A percentile compares a stretch with the other conserved stretches of the same genome.
Conservation (phyloP, 768 basidiomycete genomes). For the Leucocoprinus sp. region DNA sequence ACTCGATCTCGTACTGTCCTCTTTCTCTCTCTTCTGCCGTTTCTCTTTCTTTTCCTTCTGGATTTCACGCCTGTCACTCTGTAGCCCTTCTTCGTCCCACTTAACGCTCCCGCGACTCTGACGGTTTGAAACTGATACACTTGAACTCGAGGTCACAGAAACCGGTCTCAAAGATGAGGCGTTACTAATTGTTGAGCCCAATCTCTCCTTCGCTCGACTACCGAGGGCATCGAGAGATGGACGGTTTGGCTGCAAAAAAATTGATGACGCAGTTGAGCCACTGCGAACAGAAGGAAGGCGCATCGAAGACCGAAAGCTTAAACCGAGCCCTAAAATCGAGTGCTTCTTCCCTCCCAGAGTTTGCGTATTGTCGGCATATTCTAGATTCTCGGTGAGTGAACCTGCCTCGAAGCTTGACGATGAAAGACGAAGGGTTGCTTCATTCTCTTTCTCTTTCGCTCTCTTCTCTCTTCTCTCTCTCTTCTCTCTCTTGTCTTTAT, state of each 20-base stretch:
- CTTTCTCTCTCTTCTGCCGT: slow-evolving; percentile 16
- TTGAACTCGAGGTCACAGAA: slow-evolving; percentile 26
- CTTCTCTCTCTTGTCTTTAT: slow-evolving; percentile 18
- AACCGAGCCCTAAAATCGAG: slow-evolving; percentile 41
- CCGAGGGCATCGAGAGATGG: slow-evolving; percentile 28
- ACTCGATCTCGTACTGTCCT: slow-evolving; percentile 35
- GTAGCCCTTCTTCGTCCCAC: slow-evolving; percentile 28
- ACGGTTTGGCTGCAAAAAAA: slow-evolving; percentile 19
- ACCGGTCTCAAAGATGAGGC: slow-evolving; percentile 29
- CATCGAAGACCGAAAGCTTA: slow-evolving; percentile 52
- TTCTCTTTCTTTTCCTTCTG: slow-evolving; percentile 21
- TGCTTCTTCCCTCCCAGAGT: slow-evolving; percentile 50
- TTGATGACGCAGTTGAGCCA: slow-evolving; percentile 31
- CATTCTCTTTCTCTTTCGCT: slow-evolving; percentile 20
- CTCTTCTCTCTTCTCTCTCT: slow-evolving; percentile 20
- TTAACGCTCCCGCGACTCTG: slow-evolving; percentile 25
- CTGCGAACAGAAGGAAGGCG: slow-evolving; percentile 33
- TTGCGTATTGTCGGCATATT: slow-evolving; percentile 17
- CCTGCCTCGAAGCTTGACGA: slow-evolving; percentile 66
- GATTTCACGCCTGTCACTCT: slow-evolving; percentile 21
- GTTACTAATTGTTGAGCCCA: slow-evolving; percentile 20
- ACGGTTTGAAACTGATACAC: slow-evolving; percentile 18
- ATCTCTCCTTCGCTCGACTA: slow-evolving; percentile 18
- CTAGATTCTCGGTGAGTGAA: slow-evolving; percentile 24
- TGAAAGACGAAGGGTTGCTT: slow-evolving; percentile 37